These are phyloP conservation scores for Madurella fahalii DNA, from an alignment of 2,329 filamentous ascomycete species.

Conservation along the genomic window DNA sequence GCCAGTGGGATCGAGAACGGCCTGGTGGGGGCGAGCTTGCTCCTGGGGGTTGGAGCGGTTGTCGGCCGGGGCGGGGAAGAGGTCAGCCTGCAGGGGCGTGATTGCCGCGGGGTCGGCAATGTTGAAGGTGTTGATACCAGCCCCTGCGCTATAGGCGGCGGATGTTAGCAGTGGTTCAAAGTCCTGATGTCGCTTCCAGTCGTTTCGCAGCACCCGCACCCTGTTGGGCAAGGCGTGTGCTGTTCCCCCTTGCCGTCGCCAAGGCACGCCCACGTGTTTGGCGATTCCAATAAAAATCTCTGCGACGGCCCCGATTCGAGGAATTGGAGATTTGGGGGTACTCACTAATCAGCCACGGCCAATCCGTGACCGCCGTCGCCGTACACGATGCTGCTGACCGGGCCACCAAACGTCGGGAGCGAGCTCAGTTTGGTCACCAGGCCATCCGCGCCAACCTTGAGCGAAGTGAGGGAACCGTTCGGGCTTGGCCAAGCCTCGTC, in stretches of 20 bases:
- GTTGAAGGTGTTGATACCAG: constrained; percentile 43
- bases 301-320: not conserved
- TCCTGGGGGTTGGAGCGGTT: constrained; percentile 47
- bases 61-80: constrained; percentile 38
- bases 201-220: no score
- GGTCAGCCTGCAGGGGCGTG: constrained; percentile 35
- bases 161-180: not conserved
- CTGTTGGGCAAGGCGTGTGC: no score
- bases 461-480: constrained; percentile 47
- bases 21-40: constrained; percentile 59
- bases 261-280: not conserved
- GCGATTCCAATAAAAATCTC: not conserved
- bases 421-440: constrained; percentile 37
- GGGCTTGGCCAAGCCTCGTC: constrained; percentile 50
- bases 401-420: constrained; percentile 36
- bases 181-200: not conserved
- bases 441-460: constrained; percentile 37
- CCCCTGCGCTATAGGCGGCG: constrained; percentile 32
- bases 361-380: constrained; percentile 39
- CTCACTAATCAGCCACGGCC: constrained; percentile 46
- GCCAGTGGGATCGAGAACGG: constrained; percentile 61
- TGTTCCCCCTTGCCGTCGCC: not conserved
- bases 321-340: constrained; percentile 18
- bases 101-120: constrained; percentile 37
- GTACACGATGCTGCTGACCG: constrained; percentile 43